phyloP scores from a whole-genome alignment of 2,329 filamentous ascomycete genomes.

The Didymosphaeria variabile region DNA sequence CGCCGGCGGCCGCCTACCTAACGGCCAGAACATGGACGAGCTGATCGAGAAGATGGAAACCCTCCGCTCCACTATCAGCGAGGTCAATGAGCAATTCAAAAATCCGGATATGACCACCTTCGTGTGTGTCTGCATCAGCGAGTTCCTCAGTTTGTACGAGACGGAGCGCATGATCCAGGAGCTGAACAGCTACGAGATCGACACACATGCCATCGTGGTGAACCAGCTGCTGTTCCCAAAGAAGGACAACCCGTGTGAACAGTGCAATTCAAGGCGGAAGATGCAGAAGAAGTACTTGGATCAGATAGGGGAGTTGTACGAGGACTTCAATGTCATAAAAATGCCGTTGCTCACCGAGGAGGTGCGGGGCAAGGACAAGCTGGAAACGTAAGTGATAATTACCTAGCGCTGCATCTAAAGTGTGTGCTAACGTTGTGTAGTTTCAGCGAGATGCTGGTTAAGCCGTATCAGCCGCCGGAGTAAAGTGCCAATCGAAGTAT shows the following conservation, averaged over 20 bases:
- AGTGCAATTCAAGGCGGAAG: constrained; percentile 92
- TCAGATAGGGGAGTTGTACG: constrained; percentile 97
- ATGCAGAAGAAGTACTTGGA: constrained; percentile 99
- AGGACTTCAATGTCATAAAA: constrained; percentile 98
- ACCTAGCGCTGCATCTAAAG: background rate
- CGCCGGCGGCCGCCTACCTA: constrained; percentile 77
- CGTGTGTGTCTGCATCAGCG: constrained; percentile 97
- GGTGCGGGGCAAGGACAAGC: constrained; percentile 90
- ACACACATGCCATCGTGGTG: constrained; percentile 96
- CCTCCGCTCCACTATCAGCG: constrained; percentile 88
- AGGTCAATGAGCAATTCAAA: constrained; percentile 99
- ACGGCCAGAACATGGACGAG: constrained; percentile 91
- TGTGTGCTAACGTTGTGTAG: constrained; percentile 31
- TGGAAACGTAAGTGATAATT: constrained; percentile 69
- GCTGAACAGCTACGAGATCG: constrained; percentile 89
- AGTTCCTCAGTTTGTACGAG: constrained; percentile 96
- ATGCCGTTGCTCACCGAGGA: constrained; percentile 97
- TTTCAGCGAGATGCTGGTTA: constrained; percentile 86
- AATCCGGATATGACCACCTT: constrained; percentile 95
- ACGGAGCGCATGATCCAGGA: constrained; percentile 99
- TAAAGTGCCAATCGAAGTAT: constrained; percentile 37
- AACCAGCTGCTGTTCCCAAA: constrained; percentile 97
- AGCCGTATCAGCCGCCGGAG: constrained; percentile 74
- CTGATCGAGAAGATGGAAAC: constrained; percentile 95
- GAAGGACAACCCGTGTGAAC: constrained; percentile 84